Conservation (phyloP, 2,329 filamentous ascomycete species). For the Rhinocladiella mackenziei region DNA sequence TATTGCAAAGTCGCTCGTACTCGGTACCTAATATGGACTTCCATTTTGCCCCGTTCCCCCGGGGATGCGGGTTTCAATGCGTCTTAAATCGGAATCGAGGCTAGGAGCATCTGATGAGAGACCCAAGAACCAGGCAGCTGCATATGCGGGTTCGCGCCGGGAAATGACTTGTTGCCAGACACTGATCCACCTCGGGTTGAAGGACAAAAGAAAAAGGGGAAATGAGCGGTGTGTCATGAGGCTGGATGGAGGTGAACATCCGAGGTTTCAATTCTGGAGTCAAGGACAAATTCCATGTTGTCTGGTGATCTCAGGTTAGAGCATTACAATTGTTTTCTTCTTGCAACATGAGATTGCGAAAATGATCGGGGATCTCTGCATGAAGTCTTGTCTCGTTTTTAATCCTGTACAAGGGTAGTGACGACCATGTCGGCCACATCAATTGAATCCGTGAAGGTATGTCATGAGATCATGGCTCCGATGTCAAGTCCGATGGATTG, state of each 20-base stretch:
- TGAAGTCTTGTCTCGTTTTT: background rate
- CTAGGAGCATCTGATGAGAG: too few species aligned
- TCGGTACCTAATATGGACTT: too few species aligned
- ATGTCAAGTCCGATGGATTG: constrained; percentile 9
- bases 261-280: too few species aligned
- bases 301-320: constrained; percentile 11
- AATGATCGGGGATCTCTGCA: constrained; percentile 4
- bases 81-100: too few species aligned
- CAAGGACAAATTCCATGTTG: background rate
- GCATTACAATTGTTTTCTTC: background rate
- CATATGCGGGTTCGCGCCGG: constrained; percentile 1
- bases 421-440: constrained; percentile 16
- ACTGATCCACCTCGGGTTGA: background rate
- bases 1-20: too few species aligned
- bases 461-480: constrained; percentile 21
- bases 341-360: constrained; percentile 3
- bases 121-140: too few species aligned
- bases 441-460: too few species aligned
- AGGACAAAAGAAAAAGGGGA: background rate
- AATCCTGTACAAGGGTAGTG: background rate
- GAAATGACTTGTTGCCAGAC: too few species aligned
- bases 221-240: constrained; percentile 20
- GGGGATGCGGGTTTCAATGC: too few species aligned
- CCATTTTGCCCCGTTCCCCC: too few species aligned
- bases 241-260: constrained; percentile 1